Percentiles rank a stretch among this genome's conserved stretches.
phyloP scores from a whole-genome alignment of 228 moss, liverwort and hornwort genomes.

The Sphagnum fallax region DNA sequence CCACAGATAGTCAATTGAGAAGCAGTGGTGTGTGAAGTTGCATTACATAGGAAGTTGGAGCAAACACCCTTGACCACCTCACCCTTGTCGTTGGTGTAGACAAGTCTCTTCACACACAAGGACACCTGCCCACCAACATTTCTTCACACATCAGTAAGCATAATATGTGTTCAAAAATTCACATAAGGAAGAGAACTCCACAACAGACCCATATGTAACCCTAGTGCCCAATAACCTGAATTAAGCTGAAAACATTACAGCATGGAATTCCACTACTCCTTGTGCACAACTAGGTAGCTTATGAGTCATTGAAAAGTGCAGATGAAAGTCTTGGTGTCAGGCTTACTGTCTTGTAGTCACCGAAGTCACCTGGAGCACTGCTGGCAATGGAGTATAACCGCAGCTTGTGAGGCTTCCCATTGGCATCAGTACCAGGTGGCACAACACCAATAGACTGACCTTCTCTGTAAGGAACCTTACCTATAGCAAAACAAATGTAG shows the following conservation, averaged over 20 bases:
- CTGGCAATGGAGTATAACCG: slow-evolving; percentile 63
- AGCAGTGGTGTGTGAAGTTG: too few species aligned
- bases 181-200: too few species aligned
- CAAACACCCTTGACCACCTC: slow-evolving; percentile 75
- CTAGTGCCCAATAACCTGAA: too few species aligned
- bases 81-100: slow-evolving; percentile 58
- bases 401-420: slow-evolving; percentile 59
- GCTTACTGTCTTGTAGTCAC: slow-evolving; percentile 53
- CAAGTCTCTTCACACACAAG: slow-evolving; percentile 60
- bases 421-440: slow-evolving; percentile 41
- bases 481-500: slow-evolving; percentile 9
- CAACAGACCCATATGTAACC: too few species aligned
- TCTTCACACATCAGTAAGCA: too few species aligned
- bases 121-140: slow-evolving; percentile 21
- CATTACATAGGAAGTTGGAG: slow-evolving; percentile 76
- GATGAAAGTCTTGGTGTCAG: background rate
- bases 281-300: too few species aligned
- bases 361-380: slow-evolving; percentile 68
- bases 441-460: slow-evolving; percentile 59
- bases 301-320: too few species aligned
- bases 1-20: too few species aligned
- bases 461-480: slow-evolving; percentile 61
- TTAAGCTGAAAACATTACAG: too few species aligned
- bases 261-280: too few species aligned
- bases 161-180: too few species aligned